These are phyloP conservation scores for Pleodorina starrii DNA, from an alignment of 139 green algal genomes.

Conservation along the genomic window DNA sequence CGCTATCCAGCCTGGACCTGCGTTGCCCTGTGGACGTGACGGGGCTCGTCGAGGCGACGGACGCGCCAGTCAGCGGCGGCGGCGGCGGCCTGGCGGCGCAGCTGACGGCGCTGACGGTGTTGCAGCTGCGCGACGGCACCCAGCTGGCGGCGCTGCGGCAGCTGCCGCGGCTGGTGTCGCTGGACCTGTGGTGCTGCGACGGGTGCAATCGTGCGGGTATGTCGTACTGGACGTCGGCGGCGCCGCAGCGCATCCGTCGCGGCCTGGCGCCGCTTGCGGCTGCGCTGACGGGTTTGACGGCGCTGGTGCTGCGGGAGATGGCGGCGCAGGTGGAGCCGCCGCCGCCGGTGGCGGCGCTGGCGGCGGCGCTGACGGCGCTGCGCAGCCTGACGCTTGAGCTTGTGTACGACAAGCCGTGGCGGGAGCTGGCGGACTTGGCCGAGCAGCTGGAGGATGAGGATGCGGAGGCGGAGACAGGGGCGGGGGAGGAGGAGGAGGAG, in stretches of 20 bases:
- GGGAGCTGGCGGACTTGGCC: background rate
- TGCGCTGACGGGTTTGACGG: constrained; percentile 13
- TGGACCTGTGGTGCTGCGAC: constrained; percentile 29
- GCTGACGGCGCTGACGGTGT: constrained; percentile 4
- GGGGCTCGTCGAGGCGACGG: background rate
- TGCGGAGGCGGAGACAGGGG: background rate
- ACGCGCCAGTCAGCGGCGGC: background rate
- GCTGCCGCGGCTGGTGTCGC: background rate
- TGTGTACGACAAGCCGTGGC: background rate
- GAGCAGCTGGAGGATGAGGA: constrained; percentile 6
- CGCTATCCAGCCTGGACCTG: background rate
- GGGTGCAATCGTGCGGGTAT: background rate
- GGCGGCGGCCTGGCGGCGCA: background rate
- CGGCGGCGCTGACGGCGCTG: background rate
- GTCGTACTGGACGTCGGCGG: constrained; percentile 19
- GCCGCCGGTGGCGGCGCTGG: background rate
- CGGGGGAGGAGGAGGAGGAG: background rate
- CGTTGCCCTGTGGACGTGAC: background rate
- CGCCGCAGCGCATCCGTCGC: constrained; percentile 22
- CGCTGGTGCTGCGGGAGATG: constrained; percentile 15
- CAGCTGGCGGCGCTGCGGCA: background rate
- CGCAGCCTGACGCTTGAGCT: background rate
- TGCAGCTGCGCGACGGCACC: constrained; percentile 10
- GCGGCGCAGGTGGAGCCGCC: constrained; percentile 18
- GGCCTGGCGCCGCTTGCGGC: constrained; percentile 13